Conservation (phyloP, 23 red algal species). For the Pyropia yezoensis region DNA sequence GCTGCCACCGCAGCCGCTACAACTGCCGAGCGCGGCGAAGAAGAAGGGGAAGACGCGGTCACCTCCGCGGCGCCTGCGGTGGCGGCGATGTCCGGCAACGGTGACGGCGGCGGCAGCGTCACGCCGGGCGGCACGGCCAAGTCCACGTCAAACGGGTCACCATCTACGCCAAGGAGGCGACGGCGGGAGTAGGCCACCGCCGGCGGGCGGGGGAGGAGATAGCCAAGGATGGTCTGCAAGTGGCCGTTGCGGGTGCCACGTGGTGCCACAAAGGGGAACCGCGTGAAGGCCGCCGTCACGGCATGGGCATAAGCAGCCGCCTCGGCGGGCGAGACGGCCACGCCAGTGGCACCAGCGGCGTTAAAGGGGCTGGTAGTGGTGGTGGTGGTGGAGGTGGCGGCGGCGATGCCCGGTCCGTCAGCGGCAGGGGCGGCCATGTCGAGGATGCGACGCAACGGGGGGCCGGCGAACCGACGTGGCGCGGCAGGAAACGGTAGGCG, state of each 20-base stretch:
- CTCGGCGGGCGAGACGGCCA: not conserved
- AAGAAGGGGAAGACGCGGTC: not conserved
- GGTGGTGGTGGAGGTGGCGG: not conserved
- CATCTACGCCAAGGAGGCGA: constrained; percentile 25
- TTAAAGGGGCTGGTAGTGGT: not conserved
- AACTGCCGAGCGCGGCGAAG: not conserved
- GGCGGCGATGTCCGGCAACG: not conserved
- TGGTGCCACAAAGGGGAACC: not conserved
- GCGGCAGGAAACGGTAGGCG: not conserved
- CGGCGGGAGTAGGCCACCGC: constrained; percentile 10
- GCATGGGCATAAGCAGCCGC: not conserved
- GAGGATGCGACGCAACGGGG: not conserved
- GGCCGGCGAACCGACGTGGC: not conserved
- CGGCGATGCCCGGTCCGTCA: not conserved
- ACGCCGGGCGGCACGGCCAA: not conserved
- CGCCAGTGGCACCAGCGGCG: not conserved
- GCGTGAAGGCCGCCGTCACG: constrained; percentile 3
- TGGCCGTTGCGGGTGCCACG: constrained; percentile 40
- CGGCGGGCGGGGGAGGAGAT: constrained; percentile 35
- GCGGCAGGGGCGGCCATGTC: not conserved
- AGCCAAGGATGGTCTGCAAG: constrained; percentile 60
- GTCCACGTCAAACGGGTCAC: constrained; percentile 48
- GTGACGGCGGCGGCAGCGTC: constrained; percentile 8
- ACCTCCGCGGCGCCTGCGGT: not conserved
- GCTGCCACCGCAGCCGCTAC: not conserved